These are phyloP conservation scores for Boletus tomentosulus DNA, from an alignment of 768 basidiomycete genomes.

Conservation along the genomic window DNA sequence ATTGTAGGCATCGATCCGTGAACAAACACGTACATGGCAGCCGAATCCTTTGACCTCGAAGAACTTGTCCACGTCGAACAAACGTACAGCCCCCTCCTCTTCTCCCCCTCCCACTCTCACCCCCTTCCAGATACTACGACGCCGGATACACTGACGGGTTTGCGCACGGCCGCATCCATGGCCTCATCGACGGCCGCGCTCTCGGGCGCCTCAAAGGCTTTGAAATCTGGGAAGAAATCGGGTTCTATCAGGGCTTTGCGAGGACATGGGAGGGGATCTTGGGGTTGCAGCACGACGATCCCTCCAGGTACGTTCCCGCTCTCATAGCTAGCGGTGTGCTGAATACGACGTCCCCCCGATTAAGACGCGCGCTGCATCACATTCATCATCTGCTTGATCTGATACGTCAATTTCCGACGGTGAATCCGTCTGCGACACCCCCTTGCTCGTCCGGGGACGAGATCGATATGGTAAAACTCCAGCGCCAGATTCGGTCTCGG, in stretches of 20 bases:
- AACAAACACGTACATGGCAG: neutral
- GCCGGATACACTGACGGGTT: slow-evolving; percentile 73
- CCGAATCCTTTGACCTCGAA: slow-evolving; percentile 43
- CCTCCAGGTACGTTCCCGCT: slow-evolving; percentile 32
- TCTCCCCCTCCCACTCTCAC: neutral
- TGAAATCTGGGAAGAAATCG: slow-evolving; percentile 97
- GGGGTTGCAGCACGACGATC: slow-evolving; percentile 39
- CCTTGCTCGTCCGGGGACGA: slow-evolving; percentile 35
- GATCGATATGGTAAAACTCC: slow-evolving; percentile 69
- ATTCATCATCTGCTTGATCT: slow-evolving; percentile 66
- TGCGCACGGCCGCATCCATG: slow-evolving; percentile 84
- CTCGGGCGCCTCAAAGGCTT: slow-evolving; percentile 87
- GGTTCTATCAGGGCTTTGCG: slow-evolving; percentile 88
- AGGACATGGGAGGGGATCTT: slow-evolving; percentile 59
- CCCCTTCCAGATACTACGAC: slow-evolving; percentile 65
- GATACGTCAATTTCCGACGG: slow-evolving; percentile 69
- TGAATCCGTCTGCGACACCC: slow-evolving; percentile 55
- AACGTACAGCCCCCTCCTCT: slow-evolving; percentile 38
- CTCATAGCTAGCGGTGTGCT: neutral
- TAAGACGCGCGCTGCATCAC: slow-evolving; percentile 58
- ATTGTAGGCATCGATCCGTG: too few relatives aligned
- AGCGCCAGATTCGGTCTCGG: slow-evolving; percentile 80
- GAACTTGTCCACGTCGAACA: slow-evolving; percentile 59
- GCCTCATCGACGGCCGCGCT: slow-evolving; percentile 84
- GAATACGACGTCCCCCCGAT: too few relatives aligned